A percentile compares a stretch with the other conserved stretches of the same genome.
phyloP scores from a whole-genome alignment of 192 early-diverging fungal genomes.

The Glomus cerebriforme region DNA sequence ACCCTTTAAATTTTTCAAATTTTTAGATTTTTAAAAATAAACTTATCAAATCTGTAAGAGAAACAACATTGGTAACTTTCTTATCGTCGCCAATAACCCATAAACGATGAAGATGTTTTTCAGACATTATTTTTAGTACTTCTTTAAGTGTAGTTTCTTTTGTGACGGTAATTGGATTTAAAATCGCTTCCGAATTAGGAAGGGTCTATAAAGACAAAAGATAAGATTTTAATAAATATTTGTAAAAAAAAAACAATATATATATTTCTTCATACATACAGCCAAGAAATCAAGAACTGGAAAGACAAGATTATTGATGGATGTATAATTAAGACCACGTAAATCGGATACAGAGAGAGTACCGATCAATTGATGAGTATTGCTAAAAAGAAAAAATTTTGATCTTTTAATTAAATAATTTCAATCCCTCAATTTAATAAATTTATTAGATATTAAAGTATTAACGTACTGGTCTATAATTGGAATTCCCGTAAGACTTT shows the following conservation, averaged over 20 bases:
- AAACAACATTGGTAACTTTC: constrained; percentile 54
- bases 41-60: constrained; percentile 59
- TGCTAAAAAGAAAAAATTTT: neutral
- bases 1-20: too few species aligned
- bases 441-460: neutral
- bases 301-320: constrained; percentile 44
- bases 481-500: constrained; percentile 57
- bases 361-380: constrained; percentile 41
- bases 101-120: constrained; percentile 55
- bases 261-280: too few species aligned
- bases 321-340: constrained; percentile 47
- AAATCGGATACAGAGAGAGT: constrained; percentile 56
- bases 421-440: neutral
- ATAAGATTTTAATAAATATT: neutral
- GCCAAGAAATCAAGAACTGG: constrained; percentile 56
- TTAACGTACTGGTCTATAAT: constrained; percentile 50
- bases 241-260: neutral
- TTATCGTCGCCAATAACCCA: constrained; percentile 53
- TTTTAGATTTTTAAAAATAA: neutral
- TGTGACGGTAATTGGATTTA: constrained; percentile 29
- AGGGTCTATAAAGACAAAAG: neutral
- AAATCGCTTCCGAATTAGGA: constrained; percentile 6
- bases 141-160: constrained; percentile 40
- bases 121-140: constrained; percentile 44
- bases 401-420: neutral